Percentiles rank a stretch among this genome's conserved stretches.
phyloP scores from a whole-genome alignment of 495 filamentous ascomycete genomes.

The Copromyces sp. region DNA sequence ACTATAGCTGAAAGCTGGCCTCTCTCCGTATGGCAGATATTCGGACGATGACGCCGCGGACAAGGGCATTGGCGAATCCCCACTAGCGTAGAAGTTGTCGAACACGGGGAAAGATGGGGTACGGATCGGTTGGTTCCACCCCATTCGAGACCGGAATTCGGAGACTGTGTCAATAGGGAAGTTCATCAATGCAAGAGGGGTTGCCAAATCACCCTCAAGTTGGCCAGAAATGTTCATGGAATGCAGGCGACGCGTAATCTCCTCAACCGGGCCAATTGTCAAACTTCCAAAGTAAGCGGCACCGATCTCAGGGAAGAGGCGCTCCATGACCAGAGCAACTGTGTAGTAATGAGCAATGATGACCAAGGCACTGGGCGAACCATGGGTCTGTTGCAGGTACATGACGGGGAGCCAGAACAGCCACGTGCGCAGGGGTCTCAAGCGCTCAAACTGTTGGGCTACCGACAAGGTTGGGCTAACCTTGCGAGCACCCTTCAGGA shows the following conservation, averaged over 20 bases:
- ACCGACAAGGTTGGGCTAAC: conserved; percentile 62
- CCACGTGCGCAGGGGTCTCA: conserved; percentile 81
- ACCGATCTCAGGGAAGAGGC: conserved; percentile 82
- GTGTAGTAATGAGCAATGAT: conserved; percentile 89
- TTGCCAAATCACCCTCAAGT: conserved; percentile 35
- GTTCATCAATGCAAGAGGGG: conserved; percentile 48
- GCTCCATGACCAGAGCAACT: conserved; percentile 74
- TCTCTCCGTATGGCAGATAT: conserved; percentile 39
- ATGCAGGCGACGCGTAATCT: conserved; percentile 57
- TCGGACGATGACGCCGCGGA: conserved; percentile 25
- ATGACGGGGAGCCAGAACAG: conserved; percentile 86
- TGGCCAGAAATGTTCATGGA: conserved; percentile 36
- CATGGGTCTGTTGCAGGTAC: conserved; percentile 47
- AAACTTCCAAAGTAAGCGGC: conserved; percentile 76
- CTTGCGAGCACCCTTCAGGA: conserved; percentile 67
- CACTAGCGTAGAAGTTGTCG: conserved; percentile 35
- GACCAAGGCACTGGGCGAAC: conserved; percentile 58
- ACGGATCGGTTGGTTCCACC: conserved; percentile 44
- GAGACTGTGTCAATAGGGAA: conserved; percentile 52
- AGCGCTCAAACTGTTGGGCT: conserved; percentile 75
- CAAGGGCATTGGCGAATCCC: conserved; percentile 22
- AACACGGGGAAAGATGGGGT: conserved; percentile 47
- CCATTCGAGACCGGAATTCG: conserved; percentile 52
- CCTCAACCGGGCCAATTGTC: conserved; percentile 63
- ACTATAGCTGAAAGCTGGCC: conserved; percentile 46